Evolutionary conservation across 192 early-diverging fungal genomes (phyloP).

Genomic region (Oehlia diaphana): DNA sequence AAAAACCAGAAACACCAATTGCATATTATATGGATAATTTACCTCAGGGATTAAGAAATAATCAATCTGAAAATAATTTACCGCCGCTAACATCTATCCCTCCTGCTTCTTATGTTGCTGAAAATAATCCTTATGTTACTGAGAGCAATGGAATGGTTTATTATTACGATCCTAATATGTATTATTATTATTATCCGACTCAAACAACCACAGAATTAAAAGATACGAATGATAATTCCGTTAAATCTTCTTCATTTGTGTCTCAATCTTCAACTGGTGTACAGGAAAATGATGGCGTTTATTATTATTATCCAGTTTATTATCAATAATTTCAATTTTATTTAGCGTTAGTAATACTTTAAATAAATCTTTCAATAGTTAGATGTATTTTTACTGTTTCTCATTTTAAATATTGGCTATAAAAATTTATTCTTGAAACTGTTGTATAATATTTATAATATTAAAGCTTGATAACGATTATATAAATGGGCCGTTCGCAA

Average conservation of each 20-base stretch:
- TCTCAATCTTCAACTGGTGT: not conserved
- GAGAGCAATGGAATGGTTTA: slow-evolving; percentile 23
- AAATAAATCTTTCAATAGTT: not conserved
- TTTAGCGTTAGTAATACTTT: not conserved
- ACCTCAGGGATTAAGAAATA: not conserved
- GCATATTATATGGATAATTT: slow-evolving; percentile 10
- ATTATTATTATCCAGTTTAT: not conserved
- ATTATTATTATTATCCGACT: slow-evolving; percentile 16
- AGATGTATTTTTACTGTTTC: not conserved
- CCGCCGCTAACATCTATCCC: not conserved
- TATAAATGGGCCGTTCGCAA: too few species aligned
- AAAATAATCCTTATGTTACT: not conserved
- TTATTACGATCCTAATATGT: slow-evolving; percentile 31
- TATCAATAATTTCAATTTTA: not conserved
- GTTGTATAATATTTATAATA: not conserved
- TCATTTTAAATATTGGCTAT: not conserved
- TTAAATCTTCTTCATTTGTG: not conserved
- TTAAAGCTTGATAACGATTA: not conserved
- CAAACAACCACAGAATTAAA: not conserved
- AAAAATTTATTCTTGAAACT: not conserved
- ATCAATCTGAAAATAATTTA: slow-evolving; percentile 9
- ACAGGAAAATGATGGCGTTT: not conserved
- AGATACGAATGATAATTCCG: not conserved
- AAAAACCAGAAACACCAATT: not conserved
- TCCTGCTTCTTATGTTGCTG: not conserved